A percentile compares a stretch with the other conserved stretches of the same genome.
These are phyloP conservation scores for Oehlia diaphana DNA, from an alignment of 192 early-diverging fungal species.

Conservation along the genomic window DNA sequence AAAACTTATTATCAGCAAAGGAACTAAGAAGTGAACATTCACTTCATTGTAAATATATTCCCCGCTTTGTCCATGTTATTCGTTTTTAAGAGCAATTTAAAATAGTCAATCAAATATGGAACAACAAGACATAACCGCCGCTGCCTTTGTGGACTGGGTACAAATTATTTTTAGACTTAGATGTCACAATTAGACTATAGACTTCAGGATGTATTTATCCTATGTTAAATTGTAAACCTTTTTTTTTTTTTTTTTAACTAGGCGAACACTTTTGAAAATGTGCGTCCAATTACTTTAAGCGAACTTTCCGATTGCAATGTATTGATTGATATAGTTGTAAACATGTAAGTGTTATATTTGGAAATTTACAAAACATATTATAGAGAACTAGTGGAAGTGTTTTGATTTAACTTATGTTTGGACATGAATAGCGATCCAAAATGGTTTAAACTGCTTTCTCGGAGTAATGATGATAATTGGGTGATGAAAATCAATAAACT, in stretches of 20 bases:
- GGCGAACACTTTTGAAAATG: slow-evolving; percentile 67
- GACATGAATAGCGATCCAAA: slow-evolving; percentile 67
- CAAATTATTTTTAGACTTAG: neutral
- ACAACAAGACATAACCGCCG: neutral
- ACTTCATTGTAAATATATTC: neutral
- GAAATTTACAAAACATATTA: neutral
- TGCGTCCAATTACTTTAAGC: slow-evolving; percentile 45
- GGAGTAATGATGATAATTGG: slow-evolving; percentile 87
- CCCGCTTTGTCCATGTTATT: neutral
- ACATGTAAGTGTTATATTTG: slow-evolving; percentile 65
- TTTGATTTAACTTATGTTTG: slow-evolving; percentile 19
- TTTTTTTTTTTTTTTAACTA: neutral
- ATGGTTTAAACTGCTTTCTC: slow-evolving; percentile 81
- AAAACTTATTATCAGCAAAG: neutral
- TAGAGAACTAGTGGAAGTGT: neutral
- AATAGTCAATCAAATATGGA: neutral
- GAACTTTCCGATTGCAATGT: slow-evolving; percentile 82
- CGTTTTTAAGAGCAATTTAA: neutral
- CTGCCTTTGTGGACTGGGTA: slow-evolving; percentile 47
- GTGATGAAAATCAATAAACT: slow-evolving; percentile 91
- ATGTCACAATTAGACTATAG: neutral
- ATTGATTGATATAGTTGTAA: slow-evolving; percentile 77
- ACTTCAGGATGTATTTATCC: neutral
- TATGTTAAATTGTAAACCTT: neutral
- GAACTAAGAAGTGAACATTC: neutral